A percentile compares a stretch with the other conserved stretches of the same genome.
These are phyloP conservation scores for Litsea cubeba DNA, from an alignment of 164 flowering plant species.

Conservation along the genomic window DNA sequence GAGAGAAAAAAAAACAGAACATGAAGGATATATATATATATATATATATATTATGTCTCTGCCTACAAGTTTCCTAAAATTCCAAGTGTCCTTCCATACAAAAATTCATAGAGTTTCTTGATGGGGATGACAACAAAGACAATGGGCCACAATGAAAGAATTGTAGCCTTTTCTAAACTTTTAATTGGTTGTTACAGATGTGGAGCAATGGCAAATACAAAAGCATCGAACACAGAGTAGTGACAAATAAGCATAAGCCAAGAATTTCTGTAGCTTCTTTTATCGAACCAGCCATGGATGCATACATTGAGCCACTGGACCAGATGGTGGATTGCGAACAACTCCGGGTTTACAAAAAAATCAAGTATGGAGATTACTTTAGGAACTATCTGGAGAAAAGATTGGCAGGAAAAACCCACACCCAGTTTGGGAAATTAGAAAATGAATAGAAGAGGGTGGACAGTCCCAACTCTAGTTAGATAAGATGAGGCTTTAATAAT, in stretches of 20 bases:
- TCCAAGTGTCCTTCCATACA: too few species aligned
- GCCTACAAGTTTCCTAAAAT: too few species aligned
- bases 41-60: too few species aligned
- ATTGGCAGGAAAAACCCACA: slow-evolving; percentile 20
- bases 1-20: too few species aligned
- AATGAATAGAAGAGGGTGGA: not conserved
- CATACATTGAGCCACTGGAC: slow-evolving; percentile 13
- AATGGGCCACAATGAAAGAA: too few species aligned
- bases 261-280: slow-evolving; percentile 23
- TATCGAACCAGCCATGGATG: slow-evolving; percentile 10
- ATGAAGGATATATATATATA: too few species aligned
- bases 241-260: slow-evolving; percentile 16
- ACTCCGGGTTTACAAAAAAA: slow-evolving; percentile 9
- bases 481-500: too few species aligned
- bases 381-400: slow-evolving; percentile 8
- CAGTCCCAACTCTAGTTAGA: too few species aligned
- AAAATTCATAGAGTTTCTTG: too few species aligned
- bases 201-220: slow-evolving; percentile 18
- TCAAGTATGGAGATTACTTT: slow-evolving; percentile 13
- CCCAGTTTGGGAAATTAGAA: not conserved
- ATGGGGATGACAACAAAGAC: too few species aligned
- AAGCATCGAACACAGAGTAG: slow-evolving; percentile 26
- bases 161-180: too few species aligned
- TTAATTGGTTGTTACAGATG: slow-evolving; percentile 9
- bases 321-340: slow-evolving; percentile 6